Evolutionary conservation across 2,329 filamentous ascomycete genomes (phyloP), one percentile per base, ranked within the genome.

Genomic region (Tolypocladium sp.): DNA sequence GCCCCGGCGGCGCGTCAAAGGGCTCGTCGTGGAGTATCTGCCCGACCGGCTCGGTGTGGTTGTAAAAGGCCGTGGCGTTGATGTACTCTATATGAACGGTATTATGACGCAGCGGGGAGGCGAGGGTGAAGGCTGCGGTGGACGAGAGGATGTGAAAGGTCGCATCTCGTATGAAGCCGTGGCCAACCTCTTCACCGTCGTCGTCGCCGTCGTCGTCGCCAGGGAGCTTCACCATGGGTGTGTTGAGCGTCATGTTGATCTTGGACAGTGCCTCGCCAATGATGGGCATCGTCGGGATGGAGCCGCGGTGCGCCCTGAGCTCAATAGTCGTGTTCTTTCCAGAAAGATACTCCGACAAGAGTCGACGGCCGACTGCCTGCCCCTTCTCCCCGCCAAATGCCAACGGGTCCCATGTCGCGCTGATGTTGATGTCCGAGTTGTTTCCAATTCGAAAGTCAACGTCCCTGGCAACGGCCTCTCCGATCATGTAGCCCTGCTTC

Each of bases 121-220:
- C 81, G 27, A 97, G 80, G 0, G 84, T 86, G 72, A 99, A 97
- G 1, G 88, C 85, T 4, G 93, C 93, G 0, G 91, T 92, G 0
- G 91, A 96, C 20, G 90, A 89, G 63, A 94, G 81, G 57, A 97
- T 74, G 74, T 97, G 92, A 73, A 99, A 87, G 8, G 87, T 93
- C 13, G 92, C 90, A 66, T 91, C 87, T 69, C 88, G 84, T 66
- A 99, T 91, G 71, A 97, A 97, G 63, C 85, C 85, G 13, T 75
- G 73, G 17, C 76, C 68, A 35, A 70, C 69, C 7, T 70, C 68
- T 15, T 70, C 69, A 27, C 72, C 69, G 37, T 70, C 68, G 10
- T 70, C 68, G 22, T 69, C 69, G 35, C 72, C 69, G 37, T 71
- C 68, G 10, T 70, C 68, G n/a, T 69, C 67, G 68, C 80, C 79